Base-by-base conservation (phyloP, 192 early-diverging fungal genomes). In the Rhizoclosmatium globosum region DNA sequence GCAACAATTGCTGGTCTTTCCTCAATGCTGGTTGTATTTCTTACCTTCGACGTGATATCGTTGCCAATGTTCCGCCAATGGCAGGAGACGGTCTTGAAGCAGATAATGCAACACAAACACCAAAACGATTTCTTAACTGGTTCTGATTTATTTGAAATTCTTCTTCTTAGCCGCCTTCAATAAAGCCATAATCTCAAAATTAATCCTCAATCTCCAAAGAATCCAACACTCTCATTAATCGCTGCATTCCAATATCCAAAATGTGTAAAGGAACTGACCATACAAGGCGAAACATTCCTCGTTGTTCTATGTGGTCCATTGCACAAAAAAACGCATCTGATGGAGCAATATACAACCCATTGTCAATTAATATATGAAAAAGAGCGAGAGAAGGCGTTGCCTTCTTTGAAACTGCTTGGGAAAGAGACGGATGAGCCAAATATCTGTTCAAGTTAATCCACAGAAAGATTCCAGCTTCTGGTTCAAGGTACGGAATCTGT, bases 391-490 rank as follows among this genome's bases (percentile, higher is more conserved):
- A 13, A 31, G 62, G 85, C 86, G 13, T n/a, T 31, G 39, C 13
- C 39, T 65, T n/a, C 17, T 72, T 23, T 6, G 69, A 3, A 13
- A 17, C 23, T 15, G 15, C 61, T n/a, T 81, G 44, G 70, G 77
- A 6, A 79, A 76, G 38, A 44, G 60, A n/a, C 39, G 41, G 46
- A 46, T 45, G 77, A 74, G 60, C 71, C 72, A 80, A 44, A 44
- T 31, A 87, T 38, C 74, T 64, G 45, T 81, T 77, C 6, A 93
- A 81, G 53, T 91, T 88, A 47, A 94, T 73, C 86, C 91, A 92
- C 6, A 95, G 56, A 79, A 93, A 97, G 78, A 91, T 92, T 15
- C 91, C 94, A 0, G 91, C 92, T 42, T 91, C 82, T 2, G 93
- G 87, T 3, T 87, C 89, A 13, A 92, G 47, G 68, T 83, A 94